Percentiles rank a stretch among this genome's conserved stretches.
Conservation (phyloP, 2,329 filamentous ascomycete species). For the Arthrobotrys megalospora region DNA sequence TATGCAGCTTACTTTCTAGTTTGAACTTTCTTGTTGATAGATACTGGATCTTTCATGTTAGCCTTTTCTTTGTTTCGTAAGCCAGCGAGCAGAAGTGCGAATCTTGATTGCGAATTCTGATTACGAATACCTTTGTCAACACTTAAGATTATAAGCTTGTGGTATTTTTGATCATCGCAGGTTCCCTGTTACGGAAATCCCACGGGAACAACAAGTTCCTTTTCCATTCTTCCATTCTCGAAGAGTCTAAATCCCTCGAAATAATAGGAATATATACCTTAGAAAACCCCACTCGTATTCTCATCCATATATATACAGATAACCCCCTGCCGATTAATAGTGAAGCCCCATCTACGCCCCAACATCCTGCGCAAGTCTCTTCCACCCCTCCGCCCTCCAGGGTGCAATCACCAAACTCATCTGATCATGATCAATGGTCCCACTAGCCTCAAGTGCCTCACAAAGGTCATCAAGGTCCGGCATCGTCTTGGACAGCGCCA, state of each 20-base stretch:
- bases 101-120: slow-evolving; percentile 25
- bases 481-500: slow-evolving; percentile 79
- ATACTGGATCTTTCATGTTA: background rate
- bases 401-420: slow-evolving; percentile 84
- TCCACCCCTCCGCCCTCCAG: slow-evolving; percentile 80
- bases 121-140: slow-evolving; percentile 15
- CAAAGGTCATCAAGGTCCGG: slow-evolving; percentile 80
- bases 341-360: slow-evolving; percentile 9
- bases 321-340: background rate
- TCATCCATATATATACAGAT: background rate
- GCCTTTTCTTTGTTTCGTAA: background rate
- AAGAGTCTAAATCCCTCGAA: background rate
- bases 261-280: background rate
- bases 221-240: background rate
- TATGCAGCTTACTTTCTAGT: slow-evolving; percentile 16
- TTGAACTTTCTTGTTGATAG: background rate
- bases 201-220: background rate
- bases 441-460: slow-evolving; percentile 80
- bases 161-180: slow-evolving; percentile 7
- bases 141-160: background rate
- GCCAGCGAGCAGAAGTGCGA: slow-evolving; percentile 16
- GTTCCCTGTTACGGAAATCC: background rate
- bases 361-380: slow-evolving; percentile 69
- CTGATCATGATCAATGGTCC: slow-evolving; percentile 80
- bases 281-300: background rate